Percentiles rank a stretch among this genome's conserved stretches.
These are phyloP conservation scores for Rhynchospora pubera DNA, from an alignment of 176 grass and related monocot species.

Conservation along the genomic window DNA sequence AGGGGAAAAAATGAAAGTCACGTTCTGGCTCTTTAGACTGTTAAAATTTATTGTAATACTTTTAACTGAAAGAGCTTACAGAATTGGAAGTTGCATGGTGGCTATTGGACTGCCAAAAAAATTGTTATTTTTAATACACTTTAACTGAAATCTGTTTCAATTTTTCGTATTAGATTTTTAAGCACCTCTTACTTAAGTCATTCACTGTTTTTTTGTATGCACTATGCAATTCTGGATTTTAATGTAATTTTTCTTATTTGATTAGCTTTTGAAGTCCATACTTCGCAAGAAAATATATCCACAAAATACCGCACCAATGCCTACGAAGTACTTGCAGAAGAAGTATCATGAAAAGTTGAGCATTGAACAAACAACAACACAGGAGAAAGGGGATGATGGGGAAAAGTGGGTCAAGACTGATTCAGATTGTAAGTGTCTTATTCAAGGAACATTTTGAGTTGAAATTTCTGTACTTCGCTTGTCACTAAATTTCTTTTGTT, in stretches of 20 bases:
- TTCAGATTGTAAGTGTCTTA: constrained; percentile 72
- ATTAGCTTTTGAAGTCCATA: constrained; percentile 59
- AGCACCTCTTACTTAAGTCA: background rate
- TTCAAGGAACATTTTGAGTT: background rate
- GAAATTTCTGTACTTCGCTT: background rate
- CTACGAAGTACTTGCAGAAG: constrained; percentile 36
- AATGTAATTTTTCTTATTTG: background rate
- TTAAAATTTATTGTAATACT: no score
- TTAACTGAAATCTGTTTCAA: background rate
- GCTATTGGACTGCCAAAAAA: background rate
- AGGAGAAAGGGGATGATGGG: constrained; percentile 36
- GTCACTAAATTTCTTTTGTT: constrained; percentile 9
- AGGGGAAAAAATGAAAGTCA: background rate
- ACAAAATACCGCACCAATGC: constrained; percentile 31
- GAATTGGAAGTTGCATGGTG: background rate
- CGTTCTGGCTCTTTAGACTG: no score
- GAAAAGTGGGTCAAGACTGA: constrained; percentile 89
- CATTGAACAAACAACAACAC: constrained; percentile 31
- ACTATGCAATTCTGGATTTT: background rate
- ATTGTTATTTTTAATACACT: background rate
- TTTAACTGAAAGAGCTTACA: background rate
- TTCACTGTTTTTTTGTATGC: background rate
- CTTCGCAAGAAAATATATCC: constrained; percentile 82
- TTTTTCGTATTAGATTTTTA: no score
- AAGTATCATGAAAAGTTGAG: constrained; percentile 38